Evolutionary conservation across 2,329 filamentous ascomycete genomes (phyloP), one percentile per base, ranked within the genome.

Genomic region (Sporothrix curviconia): DNA sequence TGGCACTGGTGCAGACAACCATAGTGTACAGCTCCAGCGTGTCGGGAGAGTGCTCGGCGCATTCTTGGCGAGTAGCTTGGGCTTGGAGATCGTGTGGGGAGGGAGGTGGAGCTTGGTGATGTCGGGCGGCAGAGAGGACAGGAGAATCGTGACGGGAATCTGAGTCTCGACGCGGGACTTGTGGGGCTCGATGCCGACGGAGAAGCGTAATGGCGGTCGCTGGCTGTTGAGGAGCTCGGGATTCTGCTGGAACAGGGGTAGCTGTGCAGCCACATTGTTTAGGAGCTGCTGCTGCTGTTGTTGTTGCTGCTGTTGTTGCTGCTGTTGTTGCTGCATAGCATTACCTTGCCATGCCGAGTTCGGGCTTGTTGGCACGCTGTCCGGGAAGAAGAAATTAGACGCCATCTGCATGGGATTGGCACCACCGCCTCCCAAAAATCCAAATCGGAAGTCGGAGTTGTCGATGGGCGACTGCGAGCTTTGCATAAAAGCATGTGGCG

Each of bases 91-190:
- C 1, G 90, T 95, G 68, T 96, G 86, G 3, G 87, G 84, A 4
- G 92, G 94, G 15, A 99, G 80, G 66, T 95, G 91, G 52, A 97
- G 75, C 68, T 87, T 90, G 62, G 86, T 89, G 58, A 92, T 83
- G 11, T 87, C 87, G 0, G 79, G 74, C 1, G 92, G 91, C 47
- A 95, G 76, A 19, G 88, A 84, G 58, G 84, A 86, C 39, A 97
- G 72, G 0, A 85, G 87, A 71, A 97, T 79, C 66, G 86, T 86
- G 64, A 96, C 90, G 8, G 89, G 89, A 64, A 97, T 96, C 69
- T 97, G 94, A 0, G 94, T 97, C 74, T 99, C 94, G 17, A 97
- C 94, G 22, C 94, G 85, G 15, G 92, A 96, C 72, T 96, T 97
- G 57, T 83, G 69, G 5, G 86, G 86, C 3, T 83, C 88, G 5